phyloP scores from a whole-genome alignment of 805 yeast genomes.

The Spathaspora gorwiae region DNA sequence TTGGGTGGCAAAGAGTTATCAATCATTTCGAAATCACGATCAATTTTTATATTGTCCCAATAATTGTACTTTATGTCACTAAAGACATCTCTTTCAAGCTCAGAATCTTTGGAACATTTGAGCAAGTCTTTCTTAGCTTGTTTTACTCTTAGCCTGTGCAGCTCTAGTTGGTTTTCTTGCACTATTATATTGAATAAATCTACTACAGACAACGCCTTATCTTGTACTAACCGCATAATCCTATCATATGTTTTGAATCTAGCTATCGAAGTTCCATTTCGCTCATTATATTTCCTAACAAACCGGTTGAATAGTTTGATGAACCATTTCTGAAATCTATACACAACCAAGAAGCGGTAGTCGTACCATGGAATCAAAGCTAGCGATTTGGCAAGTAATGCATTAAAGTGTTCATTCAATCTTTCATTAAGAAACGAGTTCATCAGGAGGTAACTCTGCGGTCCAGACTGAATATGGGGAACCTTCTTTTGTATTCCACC shows the following conservation, averaged over 20 bases:
- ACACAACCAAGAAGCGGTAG: slow-evolving; percentile 19
- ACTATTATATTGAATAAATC: slow-evolving; percentile 22
- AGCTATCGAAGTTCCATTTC: slow-evolving; percentile 11
- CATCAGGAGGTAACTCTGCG: not conserved
- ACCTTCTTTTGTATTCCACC: not conserved
- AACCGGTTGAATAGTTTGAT: slow-evolving; percentile 32
- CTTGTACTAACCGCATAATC: slow-evolving; percentile 18
- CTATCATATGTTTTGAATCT: slow-evolving; percentile 19
- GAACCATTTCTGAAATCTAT: slow-evolving; percentile 32
- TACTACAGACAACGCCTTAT: slow-evolving; percentile 14
- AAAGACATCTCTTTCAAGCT: slow-evolving; percentile 7
- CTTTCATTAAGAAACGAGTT: slow-evolving; percentile 11
- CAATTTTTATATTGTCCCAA: slow-evolving; percentile 29
- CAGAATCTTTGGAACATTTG: slow-evolving; percentile 2
- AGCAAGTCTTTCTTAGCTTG: slow-evolving; percentile 3
- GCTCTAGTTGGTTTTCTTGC: slow-evolving; percentile 24
- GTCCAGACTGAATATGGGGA: not conserved
- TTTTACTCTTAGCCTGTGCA: slow-evolving; percentile 11
- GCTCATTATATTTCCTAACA: slow-evolving; percentile 22
- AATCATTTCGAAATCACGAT: slow-evolving; percentile 25
- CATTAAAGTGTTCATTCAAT: slow-evolving; percentile 19
- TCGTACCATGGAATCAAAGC: slow-evolving; percentile 23
- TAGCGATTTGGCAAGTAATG: slow-evolving; percentile 13
- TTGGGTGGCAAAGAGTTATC: slow-evolving; percentile 7
- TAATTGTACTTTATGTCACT: slow-evolving; percentile 28